phyloP scores from a whole-genome alignment of 1,284 basidiomycete genomes.

The Takashimella koratensis region DNA sequence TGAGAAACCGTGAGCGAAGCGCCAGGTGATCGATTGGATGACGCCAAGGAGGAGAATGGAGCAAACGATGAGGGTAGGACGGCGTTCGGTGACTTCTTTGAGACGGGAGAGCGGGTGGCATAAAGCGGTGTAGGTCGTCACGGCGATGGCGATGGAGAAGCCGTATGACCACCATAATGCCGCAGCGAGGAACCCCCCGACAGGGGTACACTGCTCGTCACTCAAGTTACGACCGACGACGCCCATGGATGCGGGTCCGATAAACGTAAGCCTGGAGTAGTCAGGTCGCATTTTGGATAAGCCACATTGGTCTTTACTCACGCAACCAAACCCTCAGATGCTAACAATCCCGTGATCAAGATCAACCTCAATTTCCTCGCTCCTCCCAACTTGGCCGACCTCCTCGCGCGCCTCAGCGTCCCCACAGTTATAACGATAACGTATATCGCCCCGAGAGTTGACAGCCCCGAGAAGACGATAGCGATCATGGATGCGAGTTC shows the following conservation, averaged over 20 bases:
- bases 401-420: background rate
- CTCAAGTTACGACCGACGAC: constrained; percentile 3
- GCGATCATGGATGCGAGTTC: background rate
- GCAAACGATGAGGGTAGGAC: constrained; percentile 4
- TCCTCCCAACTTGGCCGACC: constrained; percentile 1
- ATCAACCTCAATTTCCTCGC: constrained; percentile 9
- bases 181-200: constrained; percentile 12
- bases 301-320: constrained; percentile 3
- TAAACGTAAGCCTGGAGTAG: constrained; percentile 6
- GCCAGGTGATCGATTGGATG: constrained; percentile 14
- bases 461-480: background rate
- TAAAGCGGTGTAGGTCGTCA: constrained; percentile 21
- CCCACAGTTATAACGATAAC: background rate
- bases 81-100: constrained; percentile 8
- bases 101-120: constrained; percentile 15
- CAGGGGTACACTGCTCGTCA: constrained; percentile 9
- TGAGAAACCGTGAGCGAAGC: constrained; percentile 5
- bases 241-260: constrained; percentile 11
- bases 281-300: background rate
- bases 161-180: constrained; percentile 23
- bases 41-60: constrained; percentile 8
- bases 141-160: constrained; percentile 16
- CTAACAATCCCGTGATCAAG: constrained; percentile 11
- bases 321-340: constrained; percentile 13
- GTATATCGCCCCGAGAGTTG: background rate